Evolutionary conservation across 2,329 filamentous ascomycete species (phyloP).

Genomic region (Raffaelea ambrosiae): DNA sequence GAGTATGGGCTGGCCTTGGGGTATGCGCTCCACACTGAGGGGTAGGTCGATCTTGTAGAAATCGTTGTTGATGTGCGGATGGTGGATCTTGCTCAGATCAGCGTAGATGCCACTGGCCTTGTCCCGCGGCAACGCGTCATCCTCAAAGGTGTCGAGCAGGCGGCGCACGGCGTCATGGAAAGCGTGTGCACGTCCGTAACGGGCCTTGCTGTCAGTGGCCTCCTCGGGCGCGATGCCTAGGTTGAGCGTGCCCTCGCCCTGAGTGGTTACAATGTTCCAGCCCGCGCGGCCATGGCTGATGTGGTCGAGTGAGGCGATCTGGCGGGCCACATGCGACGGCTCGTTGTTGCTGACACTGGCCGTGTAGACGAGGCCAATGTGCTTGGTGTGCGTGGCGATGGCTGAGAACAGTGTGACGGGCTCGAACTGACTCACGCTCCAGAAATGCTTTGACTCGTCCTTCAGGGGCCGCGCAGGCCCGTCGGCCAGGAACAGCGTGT

Average conservation of each 20-base stretch:
- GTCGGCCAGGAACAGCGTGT: constrained; percentile 7
- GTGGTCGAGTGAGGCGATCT: constrained; percentile 5
- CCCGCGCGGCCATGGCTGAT: constrained; percentile 4
- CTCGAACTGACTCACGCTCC: constrained; percentile 8
- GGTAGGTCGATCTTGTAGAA: constrained; percentile 6
- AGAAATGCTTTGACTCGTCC: constrained; percentile 2
- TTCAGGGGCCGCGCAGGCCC: background rate
- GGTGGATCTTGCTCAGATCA: constrained; percentile 4
- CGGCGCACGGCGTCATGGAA: background rate
- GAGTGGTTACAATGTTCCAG: constrained; percentile 6
- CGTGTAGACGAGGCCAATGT: constrained; percentile 7
- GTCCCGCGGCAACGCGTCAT: constrained; percentile 6
- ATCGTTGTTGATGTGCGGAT: constrained; percentile 3
- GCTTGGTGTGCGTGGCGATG: constrained; percentile 1
- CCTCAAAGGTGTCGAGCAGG: constrained; percentile 5
- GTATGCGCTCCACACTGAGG: constrained; percentile 5
- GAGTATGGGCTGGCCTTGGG: constrained; percentile 7
- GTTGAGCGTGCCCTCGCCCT: constrained; percentile 1
- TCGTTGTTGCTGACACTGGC: constrained; percentile 8
- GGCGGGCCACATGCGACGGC: constrained; percentile 4
- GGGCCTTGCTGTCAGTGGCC: constrained; percentile 1
- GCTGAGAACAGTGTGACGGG: constrained; percentile 7
- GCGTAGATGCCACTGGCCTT: constrained; percentile 5
- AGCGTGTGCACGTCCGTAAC: constrained; percentile 1
- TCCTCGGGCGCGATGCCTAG: constrained; percentile 2